phyloP scores from a whole-genome alignment of 176 grass and related monocot genomes.

The Avena sativa region DNA sequence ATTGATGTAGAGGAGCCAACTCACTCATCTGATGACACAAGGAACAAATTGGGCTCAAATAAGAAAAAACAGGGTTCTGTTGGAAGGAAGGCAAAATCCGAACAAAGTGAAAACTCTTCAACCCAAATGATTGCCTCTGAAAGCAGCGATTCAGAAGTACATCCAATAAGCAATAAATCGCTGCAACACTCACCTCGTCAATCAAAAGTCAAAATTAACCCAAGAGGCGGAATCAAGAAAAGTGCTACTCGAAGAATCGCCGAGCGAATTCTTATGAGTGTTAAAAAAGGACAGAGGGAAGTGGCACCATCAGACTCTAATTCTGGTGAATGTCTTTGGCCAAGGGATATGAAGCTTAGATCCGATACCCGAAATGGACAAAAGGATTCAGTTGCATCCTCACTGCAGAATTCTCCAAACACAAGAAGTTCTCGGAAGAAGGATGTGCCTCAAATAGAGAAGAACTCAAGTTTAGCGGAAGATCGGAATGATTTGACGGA shows the following conservation, averaged over 20 bases:
- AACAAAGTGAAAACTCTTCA: slow-evolving; percentile 83
- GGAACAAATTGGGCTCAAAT: slow-evolving; percentile 46
- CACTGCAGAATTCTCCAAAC: slow-evolving; percentile 56
- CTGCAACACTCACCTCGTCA: slow-evolving; percentile 48
- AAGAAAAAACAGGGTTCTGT: slow-evolving; percentile 68
- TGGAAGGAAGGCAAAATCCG: slow-evolving; percentile 78
- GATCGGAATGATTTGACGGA: slow-evolving; percentile 60
- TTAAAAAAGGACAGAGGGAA: slow-evolving; percentile 78
- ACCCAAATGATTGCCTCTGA: slow-evolving; percentile 77
- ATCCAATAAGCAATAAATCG: slow-evolving; percentile 54
- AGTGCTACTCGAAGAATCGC: slow-evolving; percentile 80
- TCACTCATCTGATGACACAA: slow-evolving; percentile 58
- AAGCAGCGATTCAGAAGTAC: slow-evolving; percentile 84
- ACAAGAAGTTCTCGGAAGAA: slow-evolving; percentile 66
- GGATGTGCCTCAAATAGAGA: slow-evolving; percentile 49
- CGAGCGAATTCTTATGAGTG: slow-evolving; percentile 78
- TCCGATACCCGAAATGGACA: slow-evolving; percentile 59
- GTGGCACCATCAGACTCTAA: slow-evolving; percentile 58
- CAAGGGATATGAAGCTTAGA: slow-evolving; percentile 81
- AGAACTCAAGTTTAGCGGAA: slow-evolving; percentile 49
- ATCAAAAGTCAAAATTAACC: slow-evolving; percentile 60
- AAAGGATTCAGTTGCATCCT: slow-evolving; percentile 66
- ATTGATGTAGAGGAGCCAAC: slow-evolving; percentile 57
- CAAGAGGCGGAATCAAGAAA: slow-evolving; percentile 72
- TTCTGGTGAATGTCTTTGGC: slow-evolving; percentile 59